Evolutionary conservation across 805 yeast species (phyloP), one percentile per base, ranked within the genome.

Genomic region (Debaryomyces maramus): DNA sequence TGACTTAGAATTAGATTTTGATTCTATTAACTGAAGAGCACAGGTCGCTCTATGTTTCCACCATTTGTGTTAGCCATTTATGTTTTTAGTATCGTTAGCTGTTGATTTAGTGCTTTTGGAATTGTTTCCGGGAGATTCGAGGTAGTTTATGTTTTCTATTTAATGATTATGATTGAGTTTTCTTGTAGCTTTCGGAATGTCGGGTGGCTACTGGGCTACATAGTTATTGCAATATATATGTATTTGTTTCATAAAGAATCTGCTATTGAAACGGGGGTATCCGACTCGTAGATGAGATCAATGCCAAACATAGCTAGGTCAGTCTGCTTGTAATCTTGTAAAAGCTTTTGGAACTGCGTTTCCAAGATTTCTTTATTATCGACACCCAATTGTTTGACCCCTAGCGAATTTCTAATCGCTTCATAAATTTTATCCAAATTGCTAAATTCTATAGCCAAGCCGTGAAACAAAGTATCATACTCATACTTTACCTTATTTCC

Each of bases 401-500:
- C 18, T 15, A 31, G 13, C 5, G 23, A 17, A 6, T 26, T 16
- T n/a, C 10, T 29, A 17, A 29, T 17, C 2, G 8, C 6, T 29
- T 29, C 32, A 29, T 29, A n/a, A 16, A 29, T 15, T 17, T 29
- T 29, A 11, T 15, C 20, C 18, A 29, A 15, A 29, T 29, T 29
- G 15, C 11, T 28, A 14, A 44, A 34, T 14, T 44, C 34, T 5
- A 40, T 28, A 6, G 43, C 34, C 7, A 40, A 15, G 5, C 42
- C 47, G 20, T 38, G 23, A 21, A 44, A 36, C 13, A 41, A 27
- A 5, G 33, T 33, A 27, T 38, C 29, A 32, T 40, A 44, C 14
- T 36, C 41, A 34, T 34, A 32, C n/a, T 26, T 32, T 14, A 44
- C 23, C 1, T n/a, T 23, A 16, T 37, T 33, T 21, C 40, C 15